Percentiles rank a stretch among this genome's conserved stretches.
These are phyloP conservation scores for Pestalotiopsis sp. DNA, from an alignment of 2,329 filamentous ascomycete species.

Conservation along the genomic window DNA sequence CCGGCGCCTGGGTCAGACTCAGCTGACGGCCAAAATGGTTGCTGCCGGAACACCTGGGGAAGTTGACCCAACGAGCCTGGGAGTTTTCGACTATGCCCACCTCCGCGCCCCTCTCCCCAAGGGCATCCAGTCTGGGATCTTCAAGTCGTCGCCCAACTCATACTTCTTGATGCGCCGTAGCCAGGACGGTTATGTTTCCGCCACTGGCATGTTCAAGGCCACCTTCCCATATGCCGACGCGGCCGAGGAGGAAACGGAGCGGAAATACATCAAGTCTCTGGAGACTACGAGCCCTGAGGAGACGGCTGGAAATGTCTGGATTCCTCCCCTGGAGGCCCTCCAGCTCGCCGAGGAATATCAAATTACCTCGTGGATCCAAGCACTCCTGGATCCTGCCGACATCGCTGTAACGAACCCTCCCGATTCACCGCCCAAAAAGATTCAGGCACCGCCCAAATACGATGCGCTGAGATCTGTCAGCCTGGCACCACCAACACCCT, in stretches of 20 bases:
- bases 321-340: conserved; percentile 79
- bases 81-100: conserved; percentile 94
- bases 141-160: conserved; percentile 82
- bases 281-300: conserved; percentile 83
- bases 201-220: conserved; percentile 91
- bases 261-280: conserved; percentile 81
- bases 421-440: conserved; percentile 72
- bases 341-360: conserved; percentile 83
- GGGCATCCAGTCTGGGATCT: conserved; percentile 89
- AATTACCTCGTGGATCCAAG: conserved; percentile 83
- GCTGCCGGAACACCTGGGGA: conserved; percentile 70
- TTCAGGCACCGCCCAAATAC: conserved; percentile 80
- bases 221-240: conserved; percentile 77
- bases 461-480: conserved; percentile 50
- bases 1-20: conserved; percentile 88
- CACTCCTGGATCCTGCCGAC: conserved; percentile 85
- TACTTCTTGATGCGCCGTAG: conserved; percentile 97
- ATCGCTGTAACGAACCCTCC: conserved; percentile 60
- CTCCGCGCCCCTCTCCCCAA: conserved; percentile 89
- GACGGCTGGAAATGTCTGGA: conserved; percentile 96
- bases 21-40: conserved; percentile 79
- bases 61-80: conserved; percentile 71
- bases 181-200: conserved; percentile 80
- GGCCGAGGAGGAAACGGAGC: conserved; percentile 73
- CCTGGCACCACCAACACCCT: conserved; percentile 48